Conservation (phyloP, 2,329 filamentous ascomycete species). For the Emergomyces orientalis region DNA sequence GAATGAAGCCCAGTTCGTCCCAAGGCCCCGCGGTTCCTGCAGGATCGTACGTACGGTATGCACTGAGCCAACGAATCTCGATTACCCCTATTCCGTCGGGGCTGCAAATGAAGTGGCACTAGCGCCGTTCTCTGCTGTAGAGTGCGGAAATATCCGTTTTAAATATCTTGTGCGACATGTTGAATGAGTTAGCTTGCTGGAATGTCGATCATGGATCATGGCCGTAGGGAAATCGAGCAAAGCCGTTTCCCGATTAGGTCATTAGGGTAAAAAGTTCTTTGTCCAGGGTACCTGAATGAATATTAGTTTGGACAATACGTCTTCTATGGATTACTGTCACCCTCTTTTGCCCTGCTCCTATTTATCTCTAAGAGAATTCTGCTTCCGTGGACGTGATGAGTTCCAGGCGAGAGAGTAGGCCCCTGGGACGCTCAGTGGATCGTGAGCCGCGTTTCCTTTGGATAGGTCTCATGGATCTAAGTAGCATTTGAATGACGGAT, state of each 20-base stretch:
- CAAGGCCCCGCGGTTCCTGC: background rate
- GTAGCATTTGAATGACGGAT: background rate
- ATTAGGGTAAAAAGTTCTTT: background rate
- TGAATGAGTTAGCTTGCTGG: background rate
- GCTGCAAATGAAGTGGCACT: background rate
- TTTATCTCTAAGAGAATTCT: background rate
- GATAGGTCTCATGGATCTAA: background rate
- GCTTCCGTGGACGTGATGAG: too few relatives aligned
- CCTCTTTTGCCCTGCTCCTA: background rate
- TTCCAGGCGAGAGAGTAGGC: background rate
- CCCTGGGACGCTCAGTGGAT: background rate
- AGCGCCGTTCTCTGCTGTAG: too few relatives aligned
- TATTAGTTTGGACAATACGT: background rate
- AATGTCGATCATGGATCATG: background rate
- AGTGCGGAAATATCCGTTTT: background rate
- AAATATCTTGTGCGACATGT: background rate
- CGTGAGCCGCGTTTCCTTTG: background rate
- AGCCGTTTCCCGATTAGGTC: background rate
- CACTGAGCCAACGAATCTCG: background rate
- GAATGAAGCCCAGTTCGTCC: background rate
- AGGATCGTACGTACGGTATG: background rate
- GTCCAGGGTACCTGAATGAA: background rate
- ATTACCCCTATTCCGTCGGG: background rate
- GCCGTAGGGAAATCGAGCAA: background rate
- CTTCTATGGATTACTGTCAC: background rate